Conservation (phyloP, 768 basidiomycete genomes). For the Tricholoma sp. region DNA sequence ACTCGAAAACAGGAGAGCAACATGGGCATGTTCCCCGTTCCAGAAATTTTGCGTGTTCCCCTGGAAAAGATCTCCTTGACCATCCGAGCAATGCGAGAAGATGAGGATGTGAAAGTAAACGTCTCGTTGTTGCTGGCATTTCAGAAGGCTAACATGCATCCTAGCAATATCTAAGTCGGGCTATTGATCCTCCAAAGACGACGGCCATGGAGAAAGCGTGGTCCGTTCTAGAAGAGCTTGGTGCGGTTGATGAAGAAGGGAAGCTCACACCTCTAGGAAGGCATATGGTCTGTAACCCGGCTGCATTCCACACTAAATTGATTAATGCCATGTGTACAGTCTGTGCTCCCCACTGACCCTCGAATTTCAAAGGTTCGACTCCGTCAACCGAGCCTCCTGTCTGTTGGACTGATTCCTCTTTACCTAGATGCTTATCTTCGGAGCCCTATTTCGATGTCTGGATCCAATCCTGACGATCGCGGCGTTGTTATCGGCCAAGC, state of each 20-base stretch:
- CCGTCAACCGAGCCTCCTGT: background rate
- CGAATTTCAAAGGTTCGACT: slow-evolving; percentile 71
- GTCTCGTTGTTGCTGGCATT: slow-evolving; percentile 5
- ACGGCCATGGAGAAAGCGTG: slow-evolving; percentile 75
- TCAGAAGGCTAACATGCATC: slow-evolving; percentile 3
- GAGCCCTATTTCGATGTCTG: slow-evolving; percentile 77
- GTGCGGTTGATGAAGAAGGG: slow-evolving; percentile 63
- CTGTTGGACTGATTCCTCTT: background rate
- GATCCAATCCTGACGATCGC: slow-evolving; percentile 79
- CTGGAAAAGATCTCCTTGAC: slow-evolving; percentile 78
- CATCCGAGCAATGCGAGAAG: slow-evolving; percentile 74
- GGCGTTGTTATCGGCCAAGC: slow-evolving; percentile 81
- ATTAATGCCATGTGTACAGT: slow-evolving; percentile 33
- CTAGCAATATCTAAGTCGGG: slow-evolving; percentile 61
- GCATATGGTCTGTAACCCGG: slow-evolving; percentile 52
- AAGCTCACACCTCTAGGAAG: slow-evolving; percentile 77
- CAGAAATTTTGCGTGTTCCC: slow-evolving; percentile 88
- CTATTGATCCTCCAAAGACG: slow-evolving; percentile 80
- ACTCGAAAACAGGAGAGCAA: slow-evolving; percentile 65
- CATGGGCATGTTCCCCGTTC: slow-evolving; percentile 70
- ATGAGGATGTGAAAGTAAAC: slow-evolving; percentile 70
- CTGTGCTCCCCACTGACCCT: slow-evolving; percentile 83
- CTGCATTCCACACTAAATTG: background rate
- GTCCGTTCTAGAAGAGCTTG: slow-evolving; percentile 67
- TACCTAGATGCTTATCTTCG: slow-evolving; percentile 79